Evolutionary conservation across 1,284 basidiomycete species (phyloP).

Genomic region (Tylopilus sp.): DNA sequence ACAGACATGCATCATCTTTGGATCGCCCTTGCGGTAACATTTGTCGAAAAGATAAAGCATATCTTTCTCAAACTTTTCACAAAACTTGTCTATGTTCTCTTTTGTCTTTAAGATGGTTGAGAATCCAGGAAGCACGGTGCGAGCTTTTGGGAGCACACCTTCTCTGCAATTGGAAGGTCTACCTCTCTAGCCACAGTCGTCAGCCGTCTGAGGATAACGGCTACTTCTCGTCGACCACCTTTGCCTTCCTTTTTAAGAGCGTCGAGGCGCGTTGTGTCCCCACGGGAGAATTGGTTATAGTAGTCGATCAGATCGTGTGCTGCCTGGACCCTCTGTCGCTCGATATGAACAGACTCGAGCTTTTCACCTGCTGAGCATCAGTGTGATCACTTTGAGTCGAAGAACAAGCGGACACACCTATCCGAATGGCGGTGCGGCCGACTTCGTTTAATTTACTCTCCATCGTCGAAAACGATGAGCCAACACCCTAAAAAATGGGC

Average conservation of each 20-base stretch:
- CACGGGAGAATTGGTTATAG: conserved; percentile 89
- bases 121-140: not conserved
- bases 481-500: conserved; percentile 57
- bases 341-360: conserved; percentile 91
- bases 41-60: conserved; percentile 95
- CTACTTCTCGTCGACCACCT: conserved; percentile 85
- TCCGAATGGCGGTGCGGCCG: conserved; percentile 89
- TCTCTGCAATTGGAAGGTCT: conserved; percentile 77
- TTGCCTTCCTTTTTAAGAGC: conserved; percentile 81
- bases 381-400: conserved; percentile 9
- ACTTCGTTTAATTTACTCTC: conserved; percentile 91
- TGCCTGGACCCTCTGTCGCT: conserved; percentile 89
- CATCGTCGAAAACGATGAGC: conserved; percentile 79
- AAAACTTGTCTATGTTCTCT: conserved; percentile 91
- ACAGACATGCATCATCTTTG: conserved; percentile 97
- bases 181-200: conserved; percentile 90
- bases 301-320: conserved; percentile 94
- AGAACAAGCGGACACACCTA: conserved; percentile 53
- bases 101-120: conserved; percentile 52
- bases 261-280: conserved; percentile 78
- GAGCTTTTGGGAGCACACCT: conserved; percentile 45
- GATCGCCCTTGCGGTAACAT: conserved; percentile 94
- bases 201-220: conserved; percentile 84
- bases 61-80: conserved; percentile 98
- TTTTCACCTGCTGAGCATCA: conserved; percentile 70